Percentiles rank a stretch among this genome's conserved stretches.
Evolutionary conservation across 345 rosid species (phyloP).

Genomic region (Iberis pinnata): DNA sequence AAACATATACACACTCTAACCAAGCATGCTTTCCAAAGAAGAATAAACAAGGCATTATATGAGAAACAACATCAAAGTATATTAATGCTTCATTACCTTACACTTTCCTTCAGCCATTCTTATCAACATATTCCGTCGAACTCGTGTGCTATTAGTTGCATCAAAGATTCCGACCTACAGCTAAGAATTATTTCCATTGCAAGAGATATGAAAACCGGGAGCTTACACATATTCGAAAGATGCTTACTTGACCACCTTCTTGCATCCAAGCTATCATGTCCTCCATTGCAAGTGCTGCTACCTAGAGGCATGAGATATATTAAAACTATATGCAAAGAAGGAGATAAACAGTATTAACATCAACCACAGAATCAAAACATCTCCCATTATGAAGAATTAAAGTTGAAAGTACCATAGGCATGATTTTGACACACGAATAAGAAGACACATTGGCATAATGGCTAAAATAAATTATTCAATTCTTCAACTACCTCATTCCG

Average conservation of each 20-base stretch:
- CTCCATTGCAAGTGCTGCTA: slow-evolving; percentile 99
- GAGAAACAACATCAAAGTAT: slow-evolving; percentile 12
- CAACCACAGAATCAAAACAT: slow-evolving; percentile 28
- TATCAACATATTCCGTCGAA: slow-evolving; percentile 93
- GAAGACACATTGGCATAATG: slow-evolving; percentile 5
- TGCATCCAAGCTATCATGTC: slow-evolving; percentile 99
- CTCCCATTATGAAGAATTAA: slow-evolving; percentile 13
- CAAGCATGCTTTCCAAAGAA: not conserved
- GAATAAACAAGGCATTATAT: no score
- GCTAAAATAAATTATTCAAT: not conserved
- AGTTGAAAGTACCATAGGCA: slow-evolving; percentile 7
- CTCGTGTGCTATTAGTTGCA: slow-evolving; percentile 87
- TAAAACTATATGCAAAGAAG: slow-evolving; percentile 70
- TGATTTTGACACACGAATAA: not conserved
- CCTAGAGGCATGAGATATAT: slow-evolving; percentile 83
- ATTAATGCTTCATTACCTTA: slow-evolving; percentile 53
- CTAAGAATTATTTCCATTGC: slow-evolving; percentile 17
- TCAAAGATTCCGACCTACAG: slow-evolving; percentile 96
- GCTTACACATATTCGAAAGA: slow-evolving; percentile 1
- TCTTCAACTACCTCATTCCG: slow-evolving; percentile 70
- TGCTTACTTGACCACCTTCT: slow-evolving; percentile 96
- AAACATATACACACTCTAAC: not conserved
- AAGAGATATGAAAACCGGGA: slow-evolving; percentile 17
- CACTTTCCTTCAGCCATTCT: slow-evolving; percentile 99
- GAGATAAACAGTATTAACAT: slow-evolving; percentile 38